Base-by-base conservation (phyloP, 768 basidiomycete species). In the Leccinum broughii region DNA sequence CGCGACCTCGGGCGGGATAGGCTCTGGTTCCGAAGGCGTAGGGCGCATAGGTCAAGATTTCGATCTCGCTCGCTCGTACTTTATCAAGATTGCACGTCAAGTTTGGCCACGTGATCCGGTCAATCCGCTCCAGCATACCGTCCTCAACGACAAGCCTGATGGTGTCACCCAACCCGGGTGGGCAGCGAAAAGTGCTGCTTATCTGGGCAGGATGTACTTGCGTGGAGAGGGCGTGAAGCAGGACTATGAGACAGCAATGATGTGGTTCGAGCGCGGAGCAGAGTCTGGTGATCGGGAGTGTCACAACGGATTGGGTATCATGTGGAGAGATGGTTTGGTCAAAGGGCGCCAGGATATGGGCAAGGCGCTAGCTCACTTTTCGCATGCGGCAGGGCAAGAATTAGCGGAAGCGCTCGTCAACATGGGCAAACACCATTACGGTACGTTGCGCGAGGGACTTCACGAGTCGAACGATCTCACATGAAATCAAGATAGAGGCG, bases 231-330 rank as follows among this genome's bases (percentile, higher is more conserved):
- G 95, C 7, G 86, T 92, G 24, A 89, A 88, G 66, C 80, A 81
- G 61, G 92, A 98, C 72, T 81, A 83, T 20, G 78, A 81, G 28
- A 73, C 84, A 62, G 95, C 93, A 9, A 93, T 87, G 77, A 83
- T 95, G 78, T 99, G 97, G 97, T 95, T 95, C 66, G 92, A 94
- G 66, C 82, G 97, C 55, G 96, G 92, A 1, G 85, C 81, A 13
- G 83, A 84, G 48, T 83, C 87, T 68, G 88, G 86, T 26, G 96
- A 99, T 67, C 83, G 88, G 59, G 96, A 98, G 73, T 90, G 88
- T 63, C 86, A 89, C 60, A 98, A 97, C 68, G 90, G 88, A 0
- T 78, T 99, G 37, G 97, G 95, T 0, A 89, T 98, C 67, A 92
- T 98, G 60, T 90, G 88, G 77, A 81, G 96, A 34, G 97, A 98